phyloP scores from a whole-genome alignment of 164 flowering plant genomes.

The Liriodendron chinense region DNA sequence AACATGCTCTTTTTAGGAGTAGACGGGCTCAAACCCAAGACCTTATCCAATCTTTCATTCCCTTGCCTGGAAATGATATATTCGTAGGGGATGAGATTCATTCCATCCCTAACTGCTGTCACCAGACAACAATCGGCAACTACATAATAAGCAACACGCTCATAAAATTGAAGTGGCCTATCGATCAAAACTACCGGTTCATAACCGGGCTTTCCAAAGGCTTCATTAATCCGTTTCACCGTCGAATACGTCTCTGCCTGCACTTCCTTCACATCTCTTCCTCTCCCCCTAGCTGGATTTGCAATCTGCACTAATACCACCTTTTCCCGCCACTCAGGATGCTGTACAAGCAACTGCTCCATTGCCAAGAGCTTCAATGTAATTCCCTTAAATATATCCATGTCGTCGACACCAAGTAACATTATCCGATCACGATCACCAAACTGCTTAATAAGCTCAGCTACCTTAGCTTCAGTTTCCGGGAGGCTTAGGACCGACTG shows the following conservation, averaged over 20 bases:
- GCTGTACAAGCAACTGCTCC: slow-evolving; percentile 66
- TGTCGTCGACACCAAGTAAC: slow-evolving; percentile 76
- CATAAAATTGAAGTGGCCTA: slow-evolving; percentile 47
- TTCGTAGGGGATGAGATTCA: slow-evolving; percentile 78
- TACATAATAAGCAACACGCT: slow-evolving; percentile 63
- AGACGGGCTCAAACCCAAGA: slow-evolving; percentile 33
- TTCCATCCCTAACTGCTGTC: slow-evolving; percentile 76
- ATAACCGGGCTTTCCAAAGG: slow-evolving; percentile 54
- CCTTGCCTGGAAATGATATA: slow-evolving; percentile 68
- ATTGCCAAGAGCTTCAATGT: slow-evolving; percentile 70
- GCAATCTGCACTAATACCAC: slow-evolving; percentile 79
- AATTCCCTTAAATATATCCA: slow-evolving; percentile 81
- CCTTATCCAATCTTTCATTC: slow-evolving; percentile 48
- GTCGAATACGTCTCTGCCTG: slow-evolving; percentile 50
- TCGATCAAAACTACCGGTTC: slow-evolving; percentile 55
- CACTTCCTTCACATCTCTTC: slow-evolving; percentile 71
- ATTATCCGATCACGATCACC: slow-evolving; percentile 32
- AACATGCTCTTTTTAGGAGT: slow-evolving; percentile 66
- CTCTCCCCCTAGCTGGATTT: slow-evolving; percentile 67
- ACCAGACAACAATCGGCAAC: slow-evolving; percentile 55
- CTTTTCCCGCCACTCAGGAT: slow-evolving; percentile 65
- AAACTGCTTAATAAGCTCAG: slow-evolving; percentile 46
- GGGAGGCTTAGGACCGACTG: slow-evolving; percentile 49
- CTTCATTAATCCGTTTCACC: slow-evolving; percentile 51
- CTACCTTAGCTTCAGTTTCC: slow-evolving; percentile 59